Base-by-base conservation (phyloP, 768 basidiomycete genomes). In the Pleurotus platypus region DNA sequence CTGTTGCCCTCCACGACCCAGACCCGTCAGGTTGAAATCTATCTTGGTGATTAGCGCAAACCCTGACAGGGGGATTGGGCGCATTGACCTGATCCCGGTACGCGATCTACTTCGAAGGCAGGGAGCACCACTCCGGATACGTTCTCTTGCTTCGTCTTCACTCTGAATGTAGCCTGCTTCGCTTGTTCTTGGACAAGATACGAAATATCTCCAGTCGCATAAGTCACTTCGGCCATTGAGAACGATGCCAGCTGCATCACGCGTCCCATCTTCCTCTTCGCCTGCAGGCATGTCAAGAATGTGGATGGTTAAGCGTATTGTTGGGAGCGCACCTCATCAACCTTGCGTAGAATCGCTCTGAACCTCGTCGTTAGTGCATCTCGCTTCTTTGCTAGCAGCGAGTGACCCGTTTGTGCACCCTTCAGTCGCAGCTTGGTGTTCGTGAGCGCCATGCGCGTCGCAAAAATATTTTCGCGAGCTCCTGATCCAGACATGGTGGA, bases 201-300 rank as follows among this genome's bases (percentile, higher is more conserved):
- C 46, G 92, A 85, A 67, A 99, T 98, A 68, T 98, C 97, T 62
- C 92, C 92, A 7, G 97, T 96, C 35, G 95, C 86, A 75, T 98
- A 99, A 16, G 95, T 96, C 62, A 99, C 97, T 72, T 98, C 96
- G 0, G 97, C 97, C 76, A 98, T 89, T 43, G 95, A 97, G 80
- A 99, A 97, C 42, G 97, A 98, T 22, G 97, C 97, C 50, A 98
- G 81, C 71, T 99, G 97, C 87, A 99, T 97, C 22, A 98, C 95
- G 58, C 92, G 82, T 27, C 97, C 97, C 97, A 98, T 99, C 76
- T 98, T 95, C 58, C 94, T 85, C 72, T 99, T 99, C 8, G 97
- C 96, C 95, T 98, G 42, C 16, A 61, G 59, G 12, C 6, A n/a
- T 50, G 15, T 20, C 20, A 2, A 30, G 22, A 48, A 48, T 48